These are phyloP conservation scores for Zygotorulaspora florentina DNA, from an alignment of 805 yeast genomes.

Conservation along the genomic window DNA sequence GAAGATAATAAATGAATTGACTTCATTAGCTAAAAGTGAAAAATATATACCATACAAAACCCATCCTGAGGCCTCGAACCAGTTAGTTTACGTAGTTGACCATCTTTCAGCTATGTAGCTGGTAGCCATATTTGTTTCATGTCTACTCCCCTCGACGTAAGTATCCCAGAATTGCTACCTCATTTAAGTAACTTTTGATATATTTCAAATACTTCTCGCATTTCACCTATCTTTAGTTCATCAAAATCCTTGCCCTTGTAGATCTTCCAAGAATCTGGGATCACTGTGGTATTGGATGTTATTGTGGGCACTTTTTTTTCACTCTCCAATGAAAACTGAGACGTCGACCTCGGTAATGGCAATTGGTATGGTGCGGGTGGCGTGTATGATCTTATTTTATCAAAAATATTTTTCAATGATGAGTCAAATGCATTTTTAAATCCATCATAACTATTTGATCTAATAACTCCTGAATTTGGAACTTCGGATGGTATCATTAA, in stretches of 20 bases:
- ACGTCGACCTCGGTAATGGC: constrained; percentile 17
- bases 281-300: constrained; percentile 2
- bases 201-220: constrained; percentile 30
- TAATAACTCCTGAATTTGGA: constrained; percentile 15
- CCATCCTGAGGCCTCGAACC: constrained; percentile 12
- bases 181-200: constrained; percentile 23
- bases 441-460: constrained; percentile 29
- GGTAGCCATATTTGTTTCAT: neutral
- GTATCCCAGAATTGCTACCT: constrained; percentile 1
- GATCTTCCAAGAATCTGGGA: constrained; percentile 22
- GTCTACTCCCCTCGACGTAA: neutral
- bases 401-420: constrained; percentile 30
- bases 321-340: constrained; percentile 17
- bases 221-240: constrained; percentile 28
- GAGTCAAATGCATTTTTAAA: constrained; percentile 29
- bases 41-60: constrained; percentile 21
- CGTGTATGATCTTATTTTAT: constrained; percentile 31
- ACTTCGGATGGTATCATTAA: constrained; percentile 3
- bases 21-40: constrained; percentile 18
- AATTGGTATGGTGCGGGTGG: constrained; percentile 25
- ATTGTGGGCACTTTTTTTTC: constrained; percentile 8
- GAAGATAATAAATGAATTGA: constrained; percentile 18
- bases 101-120: constrained; percentile 13
- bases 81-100: constrained; percentile 13
- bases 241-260: constrained; percentile 28